These are phyloP conservation scores for Trichophyton mentagrophytes DNA, from an alignment of 2,329 filamentous ascomycete species.

Conservation along the genomic window DNA sequence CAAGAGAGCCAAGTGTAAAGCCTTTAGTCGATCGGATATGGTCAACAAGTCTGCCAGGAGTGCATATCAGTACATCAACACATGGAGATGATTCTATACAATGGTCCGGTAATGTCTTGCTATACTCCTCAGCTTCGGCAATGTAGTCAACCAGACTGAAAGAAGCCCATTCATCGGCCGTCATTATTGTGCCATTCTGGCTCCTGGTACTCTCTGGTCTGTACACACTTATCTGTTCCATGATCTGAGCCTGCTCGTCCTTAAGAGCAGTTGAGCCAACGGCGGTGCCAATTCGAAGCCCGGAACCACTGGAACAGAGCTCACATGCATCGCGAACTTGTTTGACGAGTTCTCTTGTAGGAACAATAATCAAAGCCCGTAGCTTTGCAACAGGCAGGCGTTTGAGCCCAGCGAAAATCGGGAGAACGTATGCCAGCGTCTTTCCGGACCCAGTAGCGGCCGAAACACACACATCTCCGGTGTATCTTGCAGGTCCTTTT, in stretches of 20 bases:
- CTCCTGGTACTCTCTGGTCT: conserved; percentile 37
- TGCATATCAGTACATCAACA: conserved; percentile 81
- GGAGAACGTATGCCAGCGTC: conserved; percentile 80
- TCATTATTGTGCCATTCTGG: conserved; percentile 25
- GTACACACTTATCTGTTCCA: conserved; percentile 55
- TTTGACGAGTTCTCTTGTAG: conserved; percentile 77
- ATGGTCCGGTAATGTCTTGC: conserved; percentile 44
- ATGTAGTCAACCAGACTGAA: conserved; percentile 36
- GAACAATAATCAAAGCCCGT: conserved; percentile 71
- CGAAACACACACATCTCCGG: conserved; percentile 75
- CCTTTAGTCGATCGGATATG: conserved; percentile 74
- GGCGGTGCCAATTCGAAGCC: conserved; percentile 66
- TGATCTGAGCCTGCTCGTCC: conserved; percentile 49
- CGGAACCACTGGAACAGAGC: conserved; percentile 56
- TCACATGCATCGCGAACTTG: conserved; percentile 73
- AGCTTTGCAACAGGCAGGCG: conserved; percentile 52
- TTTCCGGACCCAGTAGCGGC: conserved; percentile 94
- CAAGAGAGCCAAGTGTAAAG: conserved; percentile 63
- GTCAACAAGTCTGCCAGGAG: conserved; percentile 81
- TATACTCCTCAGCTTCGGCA: conserved; percentile 29
- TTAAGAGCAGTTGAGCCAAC: conserved; percentile 67
- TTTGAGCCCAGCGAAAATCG: conserved; percentile 66
- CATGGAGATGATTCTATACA: conserved; percentile 55
- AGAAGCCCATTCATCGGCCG: conserved; percentile 35
- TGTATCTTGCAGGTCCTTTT: conserved; percentile 46